Evolutionary conservation across 2,329 filamentous ascomycete genomes (phyloP), one percentile per base, ranked within the genome.

Genomic region (Polytolypa hystricis): DNA sequence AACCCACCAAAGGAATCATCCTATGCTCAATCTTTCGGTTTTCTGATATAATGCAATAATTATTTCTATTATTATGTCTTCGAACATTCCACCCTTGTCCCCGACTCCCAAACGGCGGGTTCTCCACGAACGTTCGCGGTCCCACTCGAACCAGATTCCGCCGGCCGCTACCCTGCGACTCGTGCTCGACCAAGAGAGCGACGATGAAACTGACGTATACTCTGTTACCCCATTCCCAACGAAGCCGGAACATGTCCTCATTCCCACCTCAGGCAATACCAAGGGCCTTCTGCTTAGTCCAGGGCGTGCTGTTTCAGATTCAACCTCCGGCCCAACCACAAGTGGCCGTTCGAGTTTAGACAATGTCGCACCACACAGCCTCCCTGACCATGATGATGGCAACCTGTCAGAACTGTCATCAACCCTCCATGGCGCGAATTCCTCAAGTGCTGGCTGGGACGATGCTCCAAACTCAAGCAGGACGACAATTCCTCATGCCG

Each of bases 121-220:
- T 39, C 58, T 68, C 35, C 61, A 65, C 51, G 65, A 68, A 51
- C 60, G 64, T 43, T 62, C 53, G 16, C 55, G 57, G 26, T 67
- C 65, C 19, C 60, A 67, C 38, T 57, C 56, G 30, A 69, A 69
- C 43, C 57, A 64, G 47, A 46, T 49, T 37, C 56, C 58, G 6
- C 53, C 53, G 4, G 42, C 53, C n/a, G 46, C 53, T n/a, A 59
- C 59, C 8, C 44, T 60, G 27, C 61, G 62, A 26, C 44, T 60
- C 33, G 49, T 58, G 18, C 54, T 50, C 40, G 54, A 60, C 17
- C 46, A 55, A 40, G 35, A 35, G 15, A 40, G 33, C 14, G 37
- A 39, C 8, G 56, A 60, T 35, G 56, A 59, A 33, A 47, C 47
- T 30, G 51, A 61, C 44, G 49, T 65, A 34, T 65, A 64, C 46